Evolutionary conservation across 257 asterid species (phyloP).

Genomic region (Vinca minor): DNA sequence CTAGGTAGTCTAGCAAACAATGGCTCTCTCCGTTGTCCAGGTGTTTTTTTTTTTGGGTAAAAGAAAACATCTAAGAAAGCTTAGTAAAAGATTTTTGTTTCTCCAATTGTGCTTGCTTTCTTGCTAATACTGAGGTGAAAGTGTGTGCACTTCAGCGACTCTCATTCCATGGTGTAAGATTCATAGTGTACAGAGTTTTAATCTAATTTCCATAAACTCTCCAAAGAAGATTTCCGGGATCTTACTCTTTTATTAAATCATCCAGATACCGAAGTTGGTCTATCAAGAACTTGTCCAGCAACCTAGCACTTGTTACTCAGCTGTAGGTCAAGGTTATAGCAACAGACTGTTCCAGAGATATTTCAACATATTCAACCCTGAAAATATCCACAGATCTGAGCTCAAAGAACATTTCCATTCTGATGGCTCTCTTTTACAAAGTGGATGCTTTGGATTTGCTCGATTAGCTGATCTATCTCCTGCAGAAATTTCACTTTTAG

Average conservation of each 20-base stretch:
- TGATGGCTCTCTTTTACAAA: conserved; percentile 30
- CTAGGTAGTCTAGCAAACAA: background rate
- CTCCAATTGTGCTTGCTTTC: background rate
- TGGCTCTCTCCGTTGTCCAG: background rate
- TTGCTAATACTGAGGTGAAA: too few relatives aligned
- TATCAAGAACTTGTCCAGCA: conserved; percentile 45
- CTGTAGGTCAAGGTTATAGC: conserved; percentile 31
- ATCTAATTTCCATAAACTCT: background rate
- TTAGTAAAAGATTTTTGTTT: too few relatives aligned
- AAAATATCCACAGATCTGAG: conserved; percentile 49
- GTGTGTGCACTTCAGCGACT: too few relatives aligned
- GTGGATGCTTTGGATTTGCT: conserved; percentile 74
- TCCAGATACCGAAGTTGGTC: conserved; percentile 80
- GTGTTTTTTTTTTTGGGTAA: too few relatives aligned
- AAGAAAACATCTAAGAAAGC: background rate
- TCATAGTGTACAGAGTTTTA: too few relatives aligned
- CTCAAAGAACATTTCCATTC: conserved; percentile 26
- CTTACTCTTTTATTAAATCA: conserved; percentile 16
- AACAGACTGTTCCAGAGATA: conserved; percentile 38
- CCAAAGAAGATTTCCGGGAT: conserved; percentile 5
- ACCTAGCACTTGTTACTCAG: conserved; percentile 28
- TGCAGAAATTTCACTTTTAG: conserved; percentile 62
- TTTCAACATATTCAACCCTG: conserved; percentile 77
- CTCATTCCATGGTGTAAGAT: background rate
- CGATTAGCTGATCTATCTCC: conserved; percentile 78